Evolutionary conservation across 345 rosid genomes (phyloP).

Genomic region (Lepidium sativum): DNA sequence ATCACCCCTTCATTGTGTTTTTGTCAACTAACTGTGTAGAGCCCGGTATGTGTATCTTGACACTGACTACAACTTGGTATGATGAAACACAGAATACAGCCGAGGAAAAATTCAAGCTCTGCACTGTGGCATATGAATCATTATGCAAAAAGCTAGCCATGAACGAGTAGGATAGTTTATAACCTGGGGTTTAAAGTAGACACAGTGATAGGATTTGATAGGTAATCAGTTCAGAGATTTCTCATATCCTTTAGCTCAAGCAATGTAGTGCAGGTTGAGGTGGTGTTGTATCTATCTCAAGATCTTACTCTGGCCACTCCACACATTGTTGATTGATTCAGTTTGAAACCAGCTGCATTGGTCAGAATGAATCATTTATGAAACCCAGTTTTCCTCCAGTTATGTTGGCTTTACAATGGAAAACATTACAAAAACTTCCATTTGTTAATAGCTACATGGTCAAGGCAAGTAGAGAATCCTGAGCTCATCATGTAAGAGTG

Average conservation of each 20-base stretch:
- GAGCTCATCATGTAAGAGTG: too few relatives aligned
- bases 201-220: background rate
- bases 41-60: background rate
- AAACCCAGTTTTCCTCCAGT: background rate
- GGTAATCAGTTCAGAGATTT: background rate
- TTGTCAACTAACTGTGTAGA: background rate
- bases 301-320: background rate
- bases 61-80: background rate
- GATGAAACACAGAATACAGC: conserved; percentile 43
- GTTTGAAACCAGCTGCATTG: background rate
- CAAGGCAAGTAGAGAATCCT: too few relatives aligned
- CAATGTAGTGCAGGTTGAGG: background rate
- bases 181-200: background rate
- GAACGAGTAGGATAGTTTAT: conserved; percentile 21
- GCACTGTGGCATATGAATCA: conserved; percentile 72
- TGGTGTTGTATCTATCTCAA: background rate
- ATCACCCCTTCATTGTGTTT: background rate
- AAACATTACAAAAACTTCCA: background rate
- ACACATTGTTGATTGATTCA: background rate
- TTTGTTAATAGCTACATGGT: background rate
- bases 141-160: conserved; percentile 54
- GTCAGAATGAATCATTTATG: background rate
- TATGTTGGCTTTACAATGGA: background rate
- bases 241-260: background rate
- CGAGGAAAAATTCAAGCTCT: conserved; percentile 83